A percentile compares a stretch with the other conserved stretches of the same genome.
Evolutionary conservation across 129 eudicot genomes (phyloP).

Genomic region (Logfia minima): DNA sequence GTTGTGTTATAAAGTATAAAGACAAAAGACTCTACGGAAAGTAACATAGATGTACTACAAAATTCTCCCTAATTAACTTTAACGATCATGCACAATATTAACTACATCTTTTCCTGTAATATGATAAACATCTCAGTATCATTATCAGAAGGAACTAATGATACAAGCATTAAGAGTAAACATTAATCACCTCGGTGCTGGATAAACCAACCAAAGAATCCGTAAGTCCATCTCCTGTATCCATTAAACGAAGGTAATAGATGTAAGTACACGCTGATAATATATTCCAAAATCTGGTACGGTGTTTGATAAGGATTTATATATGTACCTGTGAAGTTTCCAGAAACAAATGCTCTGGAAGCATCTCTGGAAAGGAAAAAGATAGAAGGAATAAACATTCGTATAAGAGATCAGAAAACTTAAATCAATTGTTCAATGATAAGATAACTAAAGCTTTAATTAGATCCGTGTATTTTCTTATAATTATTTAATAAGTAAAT

Average conservation of each 20-base stretch:
- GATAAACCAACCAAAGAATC: constrained; percentile 68
- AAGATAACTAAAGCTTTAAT: background rate
- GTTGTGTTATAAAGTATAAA: background rate
- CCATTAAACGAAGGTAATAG: constrained; percentile 15
- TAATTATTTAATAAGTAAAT: background rate
- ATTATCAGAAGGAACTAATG: background rate
- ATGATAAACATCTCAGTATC: constrained; percentile 3
- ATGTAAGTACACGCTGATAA: constrained; percentile 11
- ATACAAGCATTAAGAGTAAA: constrained; percentile 6
- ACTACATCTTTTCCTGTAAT: background rate
- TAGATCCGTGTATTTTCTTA: background rate
- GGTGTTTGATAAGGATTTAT: constrained; percentile 9
- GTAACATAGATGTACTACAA: background rate
- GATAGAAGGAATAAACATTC: constrained; percentile 1
- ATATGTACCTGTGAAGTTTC: constrained; percentile 75
- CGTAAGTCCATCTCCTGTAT: constrained; percentile 87
- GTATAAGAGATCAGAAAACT: background rate
- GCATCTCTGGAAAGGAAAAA: constrained; percentile 69
- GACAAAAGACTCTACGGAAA: background rate
- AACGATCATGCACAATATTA: no score
- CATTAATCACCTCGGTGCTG: constrained; percentile 63
- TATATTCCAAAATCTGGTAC: background rate
- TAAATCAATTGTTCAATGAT: background rate
- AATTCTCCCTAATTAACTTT: no score
- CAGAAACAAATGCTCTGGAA: constrained; percentile 93